phyloP scores from a whole-genome alignment of 768 basidiomycete species.

The Russula virescens region DNA sequence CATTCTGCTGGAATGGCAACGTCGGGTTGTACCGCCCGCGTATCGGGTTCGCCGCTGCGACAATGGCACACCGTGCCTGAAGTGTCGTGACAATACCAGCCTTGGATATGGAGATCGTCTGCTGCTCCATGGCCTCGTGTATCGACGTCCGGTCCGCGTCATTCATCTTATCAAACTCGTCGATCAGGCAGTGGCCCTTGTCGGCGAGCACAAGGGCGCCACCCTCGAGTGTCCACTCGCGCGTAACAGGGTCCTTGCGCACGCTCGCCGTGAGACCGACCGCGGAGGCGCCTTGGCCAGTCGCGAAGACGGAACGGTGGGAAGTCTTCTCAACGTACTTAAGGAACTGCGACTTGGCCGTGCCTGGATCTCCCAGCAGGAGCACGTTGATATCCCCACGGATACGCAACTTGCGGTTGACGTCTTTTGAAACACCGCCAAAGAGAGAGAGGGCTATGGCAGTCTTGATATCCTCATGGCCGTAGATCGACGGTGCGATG shows the following conservation, averaged over 20 bases:
- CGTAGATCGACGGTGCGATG: constrained; percentile 98
- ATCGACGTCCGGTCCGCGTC: constrained; percentile 96
- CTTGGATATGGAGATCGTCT: constrained; percentile 97
- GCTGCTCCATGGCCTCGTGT: constrained; percentile 99
- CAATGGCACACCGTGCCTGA: constrained; percentile 95
- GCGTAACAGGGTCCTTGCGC: constrained; percentile 95
- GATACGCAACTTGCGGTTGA: constrained; percentile 93
- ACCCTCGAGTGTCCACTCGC: constrained; percentile 98
- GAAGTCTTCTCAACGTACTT: constrained; percentile 99
- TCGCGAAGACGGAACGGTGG: constrained; percentile 94
- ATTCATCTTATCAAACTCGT: constrained; percentile 99
- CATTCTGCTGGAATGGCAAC: constrained; percentile 97
- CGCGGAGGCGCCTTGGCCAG: constrained; percentile 96
- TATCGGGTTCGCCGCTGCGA: constrained; percentile 97
- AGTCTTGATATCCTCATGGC: constrained; percentile 98
- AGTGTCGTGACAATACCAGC: constrained; percentile 98
- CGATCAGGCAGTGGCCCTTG: constrained; percentile 95
- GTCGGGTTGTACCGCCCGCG: constrained; percentile 97
- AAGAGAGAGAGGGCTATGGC: constrained; percentile 94
- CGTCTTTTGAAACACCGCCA: constrained; percentile 90
- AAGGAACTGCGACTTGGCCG: constrained; percentile 97
- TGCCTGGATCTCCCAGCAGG: constrained; percentile 95
- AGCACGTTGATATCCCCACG: constrained; percentile 98
- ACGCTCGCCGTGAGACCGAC: constrained; percentile 99
- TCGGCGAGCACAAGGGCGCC: constrained; percentile 98